Evolutionary conservation across 2,329 filamentous ascomycete genomes (phyloP), one percentile per base, ranked within the genome.

Genomic region (Magnaporthiopsis rhizophila): DNA sequence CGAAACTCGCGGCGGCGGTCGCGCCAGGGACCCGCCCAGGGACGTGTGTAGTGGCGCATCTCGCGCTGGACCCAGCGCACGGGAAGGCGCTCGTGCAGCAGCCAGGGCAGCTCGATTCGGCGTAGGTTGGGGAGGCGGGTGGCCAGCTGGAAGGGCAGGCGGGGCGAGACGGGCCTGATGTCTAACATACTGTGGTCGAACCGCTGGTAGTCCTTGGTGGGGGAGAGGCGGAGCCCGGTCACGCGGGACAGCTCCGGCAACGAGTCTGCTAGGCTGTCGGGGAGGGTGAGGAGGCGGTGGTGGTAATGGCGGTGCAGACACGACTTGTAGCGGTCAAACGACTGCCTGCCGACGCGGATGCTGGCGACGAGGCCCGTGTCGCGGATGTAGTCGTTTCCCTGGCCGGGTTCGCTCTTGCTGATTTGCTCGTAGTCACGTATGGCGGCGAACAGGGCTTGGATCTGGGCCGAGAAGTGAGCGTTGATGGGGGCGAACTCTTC

Each of bases 1-100:
- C 69, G 68, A 28, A 71, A 67, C 59, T 70, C 69, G 62, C 69
- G 68, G 56, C 69, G 67, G 28, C 66, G 68, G 62, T 71, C 70
- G 30, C 70, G 65, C 59, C 67, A 66, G 3, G 69, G 68, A 12
- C 69, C 69, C 58, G 70, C 69, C 67, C 69, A 71, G n/a, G 63
- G 62, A 21, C 68, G 65, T 15, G 65, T 64, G 64, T 64, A 67
- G 57, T 67, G 65, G n/a, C 66, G 64, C 64, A 66, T 26, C 24
- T 56, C 18, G 58, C 38, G 59, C 58, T 60, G 53, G 11, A 59
- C 26, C 15, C 65, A 60, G 26, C 59, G 50, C 12, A 30, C 13
- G 18, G 66, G 67, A 59, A 65, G 38, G 56, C 66, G 66, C 64
- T 70, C 67, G 69, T 68, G 69, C 11, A 24, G 26, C 62, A 70